Conservation (phyloP, 106 monocot genomes). For the Dendrobium chrysotoxum region DNA sequence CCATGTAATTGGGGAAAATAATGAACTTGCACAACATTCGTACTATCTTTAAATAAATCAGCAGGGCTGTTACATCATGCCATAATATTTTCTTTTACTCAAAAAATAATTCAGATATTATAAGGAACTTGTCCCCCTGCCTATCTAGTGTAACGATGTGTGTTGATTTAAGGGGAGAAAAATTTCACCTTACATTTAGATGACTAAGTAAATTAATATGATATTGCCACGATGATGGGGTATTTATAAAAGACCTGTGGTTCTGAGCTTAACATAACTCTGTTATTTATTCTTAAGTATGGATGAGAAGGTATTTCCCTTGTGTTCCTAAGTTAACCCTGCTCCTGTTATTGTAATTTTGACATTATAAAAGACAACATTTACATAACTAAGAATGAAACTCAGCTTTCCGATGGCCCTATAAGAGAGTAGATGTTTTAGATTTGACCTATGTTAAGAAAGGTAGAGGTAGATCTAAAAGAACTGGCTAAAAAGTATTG, state of each 20-base stretch:
- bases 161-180: neutral
- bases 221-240: neutral
- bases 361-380: neutral
- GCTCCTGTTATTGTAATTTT: neutral
- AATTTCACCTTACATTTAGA: neutral
- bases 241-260: neutral
- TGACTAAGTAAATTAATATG: neutral
- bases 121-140: too few relatives aligned
- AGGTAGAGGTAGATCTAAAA: too few relatives aligned
- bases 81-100: neutral
- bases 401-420: too few relatives aligned
- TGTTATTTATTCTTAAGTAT: too few relatives aligned
- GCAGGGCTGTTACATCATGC: neutral
- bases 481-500: too few relatives aligned
- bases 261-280: constrained; percentile 1
- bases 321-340: neutral
- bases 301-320: neutral
- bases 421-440: too few relatives aligned
- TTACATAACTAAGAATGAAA: neutral
- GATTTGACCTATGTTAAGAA: too few relatives aligned
- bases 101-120: neutral
- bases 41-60: neutral
- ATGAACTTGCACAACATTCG: neutral
- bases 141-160: neutral
- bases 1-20: neutral